phyloP scores from a whole-genome alignment of 2,329 filamentous ascomycete species.

The Epichloe elymi region DNA sequence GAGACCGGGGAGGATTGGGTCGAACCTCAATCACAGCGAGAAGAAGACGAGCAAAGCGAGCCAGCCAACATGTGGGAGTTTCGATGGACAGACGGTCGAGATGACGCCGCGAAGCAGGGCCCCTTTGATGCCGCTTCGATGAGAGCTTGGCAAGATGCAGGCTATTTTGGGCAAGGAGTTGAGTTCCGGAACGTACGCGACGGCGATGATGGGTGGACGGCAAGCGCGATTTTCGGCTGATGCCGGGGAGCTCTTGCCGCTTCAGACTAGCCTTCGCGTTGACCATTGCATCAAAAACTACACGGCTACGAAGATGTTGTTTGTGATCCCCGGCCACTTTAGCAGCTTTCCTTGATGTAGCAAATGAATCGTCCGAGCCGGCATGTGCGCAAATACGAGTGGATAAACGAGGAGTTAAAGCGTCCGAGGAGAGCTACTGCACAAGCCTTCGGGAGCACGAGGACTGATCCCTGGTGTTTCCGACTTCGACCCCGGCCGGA shows the following conservation, averaged over 20 bases:
- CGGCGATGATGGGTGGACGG: conserved; percentile 39
- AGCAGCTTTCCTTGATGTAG: neutral
- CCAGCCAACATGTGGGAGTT: conserved; percentile 58
- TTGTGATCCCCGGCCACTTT: neutral
- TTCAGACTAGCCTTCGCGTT: neutral
- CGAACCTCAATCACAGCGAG: conserved; percentile 25
- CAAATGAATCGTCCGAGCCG: neutral
- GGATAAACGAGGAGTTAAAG: neutral
- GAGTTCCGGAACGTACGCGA: conserved; percentile 55
- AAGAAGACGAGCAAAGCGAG: conserved; percentile 10
- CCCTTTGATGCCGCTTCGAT: conserved; percentile 78
- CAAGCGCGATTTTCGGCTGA: conserved; percentile 36
- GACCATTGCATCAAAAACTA: neutral
- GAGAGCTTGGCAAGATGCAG: conserved; percentile 81
- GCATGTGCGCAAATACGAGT: neutral
- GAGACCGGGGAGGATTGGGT: conserved; percentile 83
- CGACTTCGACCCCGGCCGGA: conserved; percentile 1
- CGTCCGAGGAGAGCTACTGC: neutral
- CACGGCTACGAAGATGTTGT: neutral
- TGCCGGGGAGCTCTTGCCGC: neutral
- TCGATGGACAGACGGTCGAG: conserved; percentile 78
- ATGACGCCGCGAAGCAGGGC: conserved; percentile 66
- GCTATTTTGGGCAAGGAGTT: conserved; percentile 85
- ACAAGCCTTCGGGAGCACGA: conserved; percentile 1
- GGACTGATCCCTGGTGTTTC: conserved; percentile 3